Conservation (phyloP, 441 rosid genomes). For the Brassica hybrid region DNA sequence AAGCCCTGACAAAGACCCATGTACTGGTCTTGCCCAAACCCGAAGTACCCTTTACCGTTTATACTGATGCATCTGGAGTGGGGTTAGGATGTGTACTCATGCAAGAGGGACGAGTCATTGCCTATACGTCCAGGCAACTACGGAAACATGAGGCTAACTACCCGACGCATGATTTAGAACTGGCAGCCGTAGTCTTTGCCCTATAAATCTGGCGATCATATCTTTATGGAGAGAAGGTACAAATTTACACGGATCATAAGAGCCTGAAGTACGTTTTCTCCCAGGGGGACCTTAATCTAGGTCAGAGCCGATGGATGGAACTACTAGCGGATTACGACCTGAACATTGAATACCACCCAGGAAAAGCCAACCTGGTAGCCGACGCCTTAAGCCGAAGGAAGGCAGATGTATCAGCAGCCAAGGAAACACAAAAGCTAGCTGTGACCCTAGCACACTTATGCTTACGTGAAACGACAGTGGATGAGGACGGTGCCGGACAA, state of each 20-base stretch:
- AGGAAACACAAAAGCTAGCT: background rate
- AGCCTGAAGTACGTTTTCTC: background rate
- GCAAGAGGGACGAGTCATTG: background rate
- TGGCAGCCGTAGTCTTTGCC: background rate
- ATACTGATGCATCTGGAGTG: background rate
- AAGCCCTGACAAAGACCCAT: background rate
- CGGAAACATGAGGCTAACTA: background rate
- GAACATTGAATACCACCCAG: background rate
- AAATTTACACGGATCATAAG: background rate
- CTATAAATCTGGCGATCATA: background rate
- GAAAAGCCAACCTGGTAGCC: background rate
- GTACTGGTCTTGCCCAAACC: background rate
- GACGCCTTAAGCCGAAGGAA: background rate
- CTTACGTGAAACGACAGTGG: too few species aligned
- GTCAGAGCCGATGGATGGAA: background rate
- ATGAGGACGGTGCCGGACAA: too few species aligned
- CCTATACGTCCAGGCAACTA: background rate
- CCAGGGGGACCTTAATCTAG: background rate
- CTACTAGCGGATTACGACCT: background rate
- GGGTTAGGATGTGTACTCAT: background rate
- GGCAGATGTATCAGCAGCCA: background rate
- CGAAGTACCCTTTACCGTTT: background rate
- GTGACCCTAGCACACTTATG: background rate
- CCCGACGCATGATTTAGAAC: background rate
- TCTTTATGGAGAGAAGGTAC: background rate